Evolutionary conservation across 2,329 filamentous ascomycete genomes (phyloP).

Genomic region (Penicillium sp.): DNA sequence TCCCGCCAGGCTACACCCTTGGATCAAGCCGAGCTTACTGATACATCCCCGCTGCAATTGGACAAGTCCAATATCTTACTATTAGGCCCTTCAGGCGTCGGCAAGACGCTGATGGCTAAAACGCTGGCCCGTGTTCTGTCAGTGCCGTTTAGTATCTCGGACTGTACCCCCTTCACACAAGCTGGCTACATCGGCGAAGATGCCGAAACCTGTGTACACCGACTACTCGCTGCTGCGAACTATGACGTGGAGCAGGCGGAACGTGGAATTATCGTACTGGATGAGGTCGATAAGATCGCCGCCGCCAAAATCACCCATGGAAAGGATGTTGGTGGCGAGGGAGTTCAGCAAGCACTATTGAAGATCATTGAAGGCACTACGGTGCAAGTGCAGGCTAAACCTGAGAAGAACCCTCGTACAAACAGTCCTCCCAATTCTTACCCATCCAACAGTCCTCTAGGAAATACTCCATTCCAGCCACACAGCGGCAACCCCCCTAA

Average conservation of each 20-base stretch:
- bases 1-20: conserved; percentile 21
- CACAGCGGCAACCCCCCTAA: conserved; percentile 32
- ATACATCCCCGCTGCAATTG: conserved; percentile 67
- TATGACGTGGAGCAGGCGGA: conserved; percentile 84
- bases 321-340: conserved; percentile 92
- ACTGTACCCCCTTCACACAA: conserved; percentile 94
- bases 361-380: conserved; percentile 97
- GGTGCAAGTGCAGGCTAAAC: conserved; percentile 84
- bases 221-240: conserved; percentile 84
- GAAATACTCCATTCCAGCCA: conserved; percentile 31
- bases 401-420: conserved; percentile 44
- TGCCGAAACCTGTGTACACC: conserved; percentile 91
- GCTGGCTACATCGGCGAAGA: conserved; percentile 98
- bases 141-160: conserved; percentile 91
- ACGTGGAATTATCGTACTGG: conserved; percentile 89
- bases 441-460: conserved; percentile 40
- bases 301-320: conserved; percentile 83
- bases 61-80: conserved; percentile 95
- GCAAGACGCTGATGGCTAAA: conserved; percentile 90
- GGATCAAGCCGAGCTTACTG: conserved; percentile 47
- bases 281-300: conserved; percentile 97
- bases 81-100: conserved; percentile 88
- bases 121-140: conserved; percentile 91
- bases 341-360: conserved; percentile 90
- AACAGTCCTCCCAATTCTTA: conserved; percentile 40